Percentiles rank a stretch among this genome's conserved stretches.
These are phyloP conservation scores for Trichoderma endophyticum DNA, from an alignment of 2,329 filamentous ascomycete genomes.

Conservation along the genomic window DNA sequence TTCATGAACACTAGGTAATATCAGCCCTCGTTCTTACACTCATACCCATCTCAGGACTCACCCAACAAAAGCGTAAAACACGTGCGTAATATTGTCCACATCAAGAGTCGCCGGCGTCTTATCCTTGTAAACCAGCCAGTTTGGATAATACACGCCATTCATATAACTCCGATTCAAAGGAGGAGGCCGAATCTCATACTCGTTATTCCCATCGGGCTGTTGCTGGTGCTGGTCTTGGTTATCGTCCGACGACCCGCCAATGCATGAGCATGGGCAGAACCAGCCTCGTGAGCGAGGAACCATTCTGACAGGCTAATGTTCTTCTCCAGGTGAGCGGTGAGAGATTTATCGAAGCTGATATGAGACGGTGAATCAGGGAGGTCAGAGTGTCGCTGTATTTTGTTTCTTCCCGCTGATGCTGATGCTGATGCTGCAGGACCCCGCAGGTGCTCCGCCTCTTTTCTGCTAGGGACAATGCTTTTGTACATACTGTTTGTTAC, in stretches of 20 bases:
- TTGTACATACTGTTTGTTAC: neutral
- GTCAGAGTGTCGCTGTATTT: neutral
- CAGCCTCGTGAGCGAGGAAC: neutral
- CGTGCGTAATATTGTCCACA: constrained; percentile 56
- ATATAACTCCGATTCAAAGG: neutral
- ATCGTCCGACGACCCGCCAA: neutral
- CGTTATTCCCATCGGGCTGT: neutral
- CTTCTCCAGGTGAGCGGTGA: neutral
- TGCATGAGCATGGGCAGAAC: constrained; percentile 11
- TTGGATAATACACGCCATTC: constrained; percentile 59
- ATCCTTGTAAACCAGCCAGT: constrained; percentile 60
- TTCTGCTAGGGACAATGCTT: neutral
- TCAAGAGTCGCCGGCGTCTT: constrained; percentile 58
- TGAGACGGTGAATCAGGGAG: neutral
- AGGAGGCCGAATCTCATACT: neutral
- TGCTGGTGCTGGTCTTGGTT: constrained; percentile 3
- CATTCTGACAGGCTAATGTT: neutral
- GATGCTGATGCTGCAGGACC: neutral
- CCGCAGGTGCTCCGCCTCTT: constrained; percentile 11
- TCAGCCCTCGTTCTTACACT: neutral
- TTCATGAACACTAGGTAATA: constrained; percentile 31
- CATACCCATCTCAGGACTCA: constrained; percentile 21
- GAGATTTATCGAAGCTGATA: neutral
- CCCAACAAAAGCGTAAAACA: constrained; percentile 64
- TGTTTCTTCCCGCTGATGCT: neutral